Conservation (phyloP, 441 rosid genomes). For the Erysimum cheiri region DNA sequence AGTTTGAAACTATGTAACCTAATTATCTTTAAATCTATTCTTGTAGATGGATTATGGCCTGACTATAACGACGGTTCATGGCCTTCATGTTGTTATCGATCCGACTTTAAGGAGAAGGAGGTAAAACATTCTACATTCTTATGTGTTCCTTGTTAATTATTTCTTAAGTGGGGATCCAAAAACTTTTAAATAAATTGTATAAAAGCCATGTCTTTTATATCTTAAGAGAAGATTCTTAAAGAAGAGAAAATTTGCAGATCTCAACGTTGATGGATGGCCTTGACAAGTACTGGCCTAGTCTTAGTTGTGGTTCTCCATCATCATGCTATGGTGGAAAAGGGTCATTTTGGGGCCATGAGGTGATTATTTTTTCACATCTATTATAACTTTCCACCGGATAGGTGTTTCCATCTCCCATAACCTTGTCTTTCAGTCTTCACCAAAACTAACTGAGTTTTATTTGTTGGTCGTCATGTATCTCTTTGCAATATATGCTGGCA, state of each 20-base stretch:
- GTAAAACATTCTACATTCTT: conserved; percentile 42
- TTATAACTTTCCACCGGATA: neutral
- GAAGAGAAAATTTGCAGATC: conserved; percentile 52
- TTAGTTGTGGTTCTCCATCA: conserved; percentile 72
- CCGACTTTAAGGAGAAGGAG: conserved; percentile 71
- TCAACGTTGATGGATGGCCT: conserved; percentile 64
- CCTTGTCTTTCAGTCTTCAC: neutral
- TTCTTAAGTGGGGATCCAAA: neutral
- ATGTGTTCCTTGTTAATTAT: neutral
- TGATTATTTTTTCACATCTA: conserved; percentile 37
- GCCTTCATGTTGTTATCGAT: conserved; percentile 80
- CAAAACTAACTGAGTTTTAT: conserved; percentile 50
- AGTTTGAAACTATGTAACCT: conserved; percentile 32
- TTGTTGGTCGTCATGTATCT: conserved; percentile 47
- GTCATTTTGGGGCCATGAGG: conserved; percentile 97
- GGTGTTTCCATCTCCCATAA: conserved; percentile 5
- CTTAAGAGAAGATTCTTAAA: conserved; percentile 12
- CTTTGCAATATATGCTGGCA: conserved; percentile 48
- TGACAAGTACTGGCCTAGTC: conserved; percentile 86
- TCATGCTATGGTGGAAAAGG: conserved; percentile 80
- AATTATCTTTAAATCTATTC: conserved; percentile 25
- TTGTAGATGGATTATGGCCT: conserved; percentile 91
- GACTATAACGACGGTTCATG: conserved; percentile 92
- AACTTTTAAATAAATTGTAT: neutral
- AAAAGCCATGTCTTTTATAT: conserved; percentile 2